These are phyloP conservation scores for Leucogyrophana mollusca DNA, from an alignment of 768 basidiomycete genomes.

Conservation along the genomic window DNA sequence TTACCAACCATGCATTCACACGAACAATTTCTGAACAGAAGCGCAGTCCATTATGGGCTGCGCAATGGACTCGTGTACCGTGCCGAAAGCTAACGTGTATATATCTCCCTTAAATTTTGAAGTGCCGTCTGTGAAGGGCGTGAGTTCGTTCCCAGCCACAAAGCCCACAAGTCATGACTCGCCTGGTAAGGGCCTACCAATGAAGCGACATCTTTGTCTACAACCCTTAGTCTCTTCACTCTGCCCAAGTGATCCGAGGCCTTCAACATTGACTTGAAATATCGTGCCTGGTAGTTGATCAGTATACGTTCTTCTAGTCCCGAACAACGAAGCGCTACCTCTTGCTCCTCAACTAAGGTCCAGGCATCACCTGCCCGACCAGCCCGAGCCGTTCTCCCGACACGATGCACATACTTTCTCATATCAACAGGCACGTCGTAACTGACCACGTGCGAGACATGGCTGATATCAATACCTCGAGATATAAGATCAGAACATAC, in stretches of 20 bases:
- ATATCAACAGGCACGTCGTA: conserved; percentile 98
- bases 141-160: conserved; percentile 4
- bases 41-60: too few species aligned
- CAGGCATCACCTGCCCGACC: conserved; percentile 88
- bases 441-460: conserved; percentile 90
- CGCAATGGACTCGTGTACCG: background rate
- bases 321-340: conserved; percentile 40
- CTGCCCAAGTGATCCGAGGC: conserved; percentile 66
- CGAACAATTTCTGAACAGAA: too few species aligned
- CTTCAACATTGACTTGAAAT: conserved; percentile 84
- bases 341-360: conserved; percentile 94
- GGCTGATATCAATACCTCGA: conserved; percentile 91
- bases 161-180: conserved; percentile 9
- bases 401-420: conserved; percentile 97
- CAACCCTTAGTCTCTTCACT: conserved; percentile 66
- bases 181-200: conserved; percentile 71
- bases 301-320: background rate
- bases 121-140: conserved; percentile 25
- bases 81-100: conserved; percentile 14
- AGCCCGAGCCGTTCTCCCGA: conserved; percentile 93
- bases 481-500: conserved; percentile 97
- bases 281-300: conserved; percentile 57
- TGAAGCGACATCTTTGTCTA: conserved; percentile 56
- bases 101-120: conserved; percentile 24
- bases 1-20: too few species aligned